These are phyloP conservation scores for Tilletia caries DNA, from an alignment of 1,284 basidiomycete species.

Conservation along the genomic window DNA sequence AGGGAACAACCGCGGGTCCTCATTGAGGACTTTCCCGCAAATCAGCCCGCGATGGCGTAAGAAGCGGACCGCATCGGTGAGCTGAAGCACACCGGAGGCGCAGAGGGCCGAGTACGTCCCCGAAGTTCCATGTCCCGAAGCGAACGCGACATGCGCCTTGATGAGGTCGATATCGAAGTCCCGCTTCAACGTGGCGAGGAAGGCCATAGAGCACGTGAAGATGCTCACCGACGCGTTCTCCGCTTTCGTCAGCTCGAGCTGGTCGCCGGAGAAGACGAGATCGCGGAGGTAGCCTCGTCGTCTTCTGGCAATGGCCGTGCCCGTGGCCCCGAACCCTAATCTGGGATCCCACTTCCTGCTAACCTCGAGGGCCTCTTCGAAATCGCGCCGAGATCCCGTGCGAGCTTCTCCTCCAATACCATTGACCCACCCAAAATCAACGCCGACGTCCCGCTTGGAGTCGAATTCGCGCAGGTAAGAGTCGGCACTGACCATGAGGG, in stretches of 20 bases:
- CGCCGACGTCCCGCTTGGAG: slow-evolving; percentile 5
- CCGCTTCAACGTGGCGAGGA: slow-evolving; percentile 44
- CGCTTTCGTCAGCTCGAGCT: slow-evolving; percentile 45
- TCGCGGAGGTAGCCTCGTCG: slow-evolving; percentile 31
- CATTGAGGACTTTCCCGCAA: slow-evolving; percentile 31
- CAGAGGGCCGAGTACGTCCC: slow-evolving; percentile 47
- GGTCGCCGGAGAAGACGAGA: slow-evolving; percentile 41
- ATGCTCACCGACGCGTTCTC: slow-evolving; percentile 51
- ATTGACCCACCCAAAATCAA: not conserved
- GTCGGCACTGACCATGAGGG: slow-evolving; percentile 36
- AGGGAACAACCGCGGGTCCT: slow-evolving; percentile 46
- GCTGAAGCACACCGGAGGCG: slow-evolving; percentile 32
- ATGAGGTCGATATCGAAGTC: slow-evolving; percentile 48
- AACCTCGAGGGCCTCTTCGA: slow-evolving; percentile 43
- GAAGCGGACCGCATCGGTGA: slow-evolving; percentile 42
- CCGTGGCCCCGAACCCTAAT: slow-evolving; percentile 27
- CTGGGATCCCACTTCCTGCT: slow-evolving; percentile 29
- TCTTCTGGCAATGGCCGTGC: slow-evolving; percentile 27
- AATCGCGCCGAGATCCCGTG: slow-evolving; percentile 15
- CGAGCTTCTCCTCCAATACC: not conserved
- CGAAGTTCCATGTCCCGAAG: slow-evolving; percentile 45
- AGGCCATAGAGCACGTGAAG: slow-evolving; percentile 44
- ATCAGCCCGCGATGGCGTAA: slow-evolving; percentile 46
- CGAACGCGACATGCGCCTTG: slow-evolving; percentile 39
- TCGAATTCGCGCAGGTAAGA: slow-evolving; percentile 24